A percentile compares a stretch with the other conserved stretches of the same genome.
Conservation (phyloP, 306 rosid genomes). For the Fagus sylvatica region DNA sequence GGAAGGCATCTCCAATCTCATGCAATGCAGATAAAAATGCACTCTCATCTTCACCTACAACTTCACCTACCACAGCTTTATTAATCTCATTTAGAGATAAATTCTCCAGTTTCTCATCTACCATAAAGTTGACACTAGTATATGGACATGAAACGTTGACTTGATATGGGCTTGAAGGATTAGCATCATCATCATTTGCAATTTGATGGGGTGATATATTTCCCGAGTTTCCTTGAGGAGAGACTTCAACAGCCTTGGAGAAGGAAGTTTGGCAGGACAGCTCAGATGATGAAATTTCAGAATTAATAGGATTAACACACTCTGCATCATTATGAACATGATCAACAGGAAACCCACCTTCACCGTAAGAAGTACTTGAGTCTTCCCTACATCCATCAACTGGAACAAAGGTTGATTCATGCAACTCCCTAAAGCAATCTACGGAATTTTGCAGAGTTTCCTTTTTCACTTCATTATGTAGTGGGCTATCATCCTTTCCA, state of each 20-base stretch:
- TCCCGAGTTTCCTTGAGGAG: constrained; percentile 19
- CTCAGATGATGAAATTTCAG: constrained; percentile 35
- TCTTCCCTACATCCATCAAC: constrained; percentile 34
- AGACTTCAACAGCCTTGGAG: constrained; percentile 26
- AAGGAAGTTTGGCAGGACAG: constrained; percentile 30
- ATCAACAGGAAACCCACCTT: constrained; percentile 31
- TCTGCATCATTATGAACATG: constrained; percentile 35
- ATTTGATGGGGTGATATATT: constrained; percentile 16
- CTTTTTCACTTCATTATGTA: constrained; percentile 26
- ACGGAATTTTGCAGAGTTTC: constrained; percentile 40
- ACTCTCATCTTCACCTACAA: constrained; percentile 47
- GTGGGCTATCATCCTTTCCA: constrained; percentile 35
- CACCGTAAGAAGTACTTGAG: constrained; percentile 31
- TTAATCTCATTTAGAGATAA: constrained; percentile 43
- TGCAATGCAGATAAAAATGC: constrained; percentile 63
- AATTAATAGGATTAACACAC: constrained; percentile 20
- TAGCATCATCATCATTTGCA: constrained; percentile 26
- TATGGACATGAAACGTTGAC: constrained; percentile 31
- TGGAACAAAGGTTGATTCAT: constrained; percentile 27
- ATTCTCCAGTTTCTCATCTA: constrained; percentile 47
- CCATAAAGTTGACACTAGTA: constrained; percentile 30
- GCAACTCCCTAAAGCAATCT: constrained; percentile 29
- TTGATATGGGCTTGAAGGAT: constrained; percentile 34
- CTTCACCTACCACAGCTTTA: constrained; percentile 31
- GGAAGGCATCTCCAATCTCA: constrained; percentile 35